Evolutionary conservation across 2,329 filamentous ascomycete genomes (phyloP).

Genomic region (Cladosporium sp.): DNA sequence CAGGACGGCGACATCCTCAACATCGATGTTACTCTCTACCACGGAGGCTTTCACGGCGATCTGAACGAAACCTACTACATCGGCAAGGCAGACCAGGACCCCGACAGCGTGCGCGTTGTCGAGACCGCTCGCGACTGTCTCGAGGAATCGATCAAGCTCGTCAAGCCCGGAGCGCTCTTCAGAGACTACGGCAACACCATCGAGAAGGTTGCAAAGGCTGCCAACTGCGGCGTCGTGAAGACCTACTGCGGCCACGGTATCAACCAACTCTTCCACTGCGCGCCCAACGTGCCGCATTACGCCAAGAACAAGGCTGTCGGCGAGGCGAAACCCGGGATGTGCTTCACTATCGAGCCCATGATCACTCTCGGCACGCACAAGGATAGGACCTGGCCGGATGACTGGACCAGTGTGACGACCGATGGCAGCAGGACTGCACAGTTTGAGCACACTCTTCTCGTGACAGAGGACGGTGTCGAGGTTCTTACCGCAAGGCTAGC

Average conservation of each 20-base stretch:
- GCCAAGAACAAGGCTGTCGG: conserved; percentile 95
- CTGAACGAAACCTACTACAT: conserved; percentile 98
- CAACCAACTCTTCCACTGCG: conserved; percentile 83
- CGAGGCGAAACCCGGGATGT: conserved; percentile 88
- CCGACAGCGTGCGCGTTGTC: conserved; percentile 78
- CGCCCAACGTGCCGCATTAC: conserved; percentile 91
- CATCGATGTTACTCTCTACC: conserved; percentile 87
- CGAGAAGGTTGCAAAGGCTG: conserved; percentile 82
- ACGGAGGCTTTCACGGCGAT: conserved; percentile 88
- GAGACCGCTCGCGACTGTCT: conserved; percentile 84
- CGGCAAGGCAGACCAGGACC: conserved; percentile 72
- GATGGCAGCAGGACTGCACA: conserved; percentile 86
- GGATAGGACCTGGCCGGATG: conserved; percentile 92
- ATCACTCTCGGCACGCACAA: conserved; percentile 81
- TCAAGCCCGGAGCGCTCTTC: conserved; percentile 86
- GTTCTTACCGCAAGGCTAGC: conserved; percentile 64
- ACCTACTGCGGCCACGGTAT: conserved; percentile 94
- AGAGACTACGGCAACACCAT: conserved; percentile 88
- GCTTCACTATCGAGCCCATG: conserved; percentile 97
- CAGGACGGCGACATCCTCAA: conserved; percentile 92
- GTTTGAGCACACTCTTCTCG: conserved; percentile 78
- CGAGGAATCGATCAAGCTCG: conserved; percentile 81
- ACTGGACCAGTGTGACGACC: conserved; percentile 90
- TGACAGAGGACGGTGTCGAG: conserved; percentile 74
- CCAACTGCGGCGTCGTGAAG: conserved; percentile 80